Conservation (phyloP, 441 rosid species). For the Adansonia gregorii region DNA sequence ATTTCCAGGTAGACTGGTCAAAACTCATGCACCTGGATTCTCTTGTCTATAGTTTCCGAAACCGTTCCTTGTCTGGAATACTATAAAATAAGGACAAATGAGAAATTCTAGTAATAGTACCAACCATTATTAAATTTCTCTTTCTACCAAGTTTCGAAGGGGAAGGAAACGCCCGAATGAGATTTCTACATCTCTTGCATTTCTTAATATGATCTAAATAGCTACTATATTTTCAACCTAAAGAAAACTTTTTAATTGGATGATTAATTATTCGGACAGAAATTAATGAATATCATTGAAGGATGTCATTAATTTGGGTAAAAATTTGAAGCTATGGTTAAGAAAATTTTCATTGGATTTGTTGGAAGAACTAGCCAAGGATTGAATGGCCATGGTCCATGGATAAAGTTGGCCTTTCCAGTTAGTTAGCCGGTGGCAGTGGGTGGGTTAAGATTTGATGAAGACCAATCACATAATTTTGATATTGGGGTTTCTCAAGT, state of each 20-base stretch:
- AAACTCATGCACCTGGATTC: slow-evolving; percentile 24
- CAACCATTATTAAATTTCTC: background rate
- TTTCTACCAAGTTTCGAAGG: background rate
- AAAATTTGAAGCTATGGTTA: no score
- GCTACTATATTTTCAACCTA: background rate
- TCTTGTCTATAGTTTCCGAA: slow-evolving; percentile 23
- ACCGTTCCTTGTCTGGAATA: slow-evolving; percentile 15
- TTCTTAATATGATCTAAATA: background rate
- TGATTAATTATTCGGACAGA: background rate
- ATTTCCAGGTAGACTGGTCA: slow-evolving; percentile 44
- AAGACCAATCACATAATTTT: slow-evolving; percentile 5
- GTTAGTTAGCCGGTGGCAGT: background rate
- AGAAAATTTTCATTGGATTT: background rate
- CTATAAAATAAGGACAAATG: slow-evolving; percentile 14
- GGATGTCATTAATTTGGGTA: background rate
- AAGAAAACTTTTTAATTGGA: no score
- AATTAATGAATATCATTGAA: background rate
- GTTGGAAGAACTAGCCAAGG: background rate
- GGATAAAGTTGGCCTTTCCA: background rate
- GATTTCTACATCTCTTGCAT: background rate
- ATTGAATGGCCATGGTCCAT: background rate
- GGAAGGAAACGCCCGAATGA: background rate
- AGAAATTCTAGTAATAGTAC: background rate
- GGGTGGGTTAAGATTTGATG: background rate
- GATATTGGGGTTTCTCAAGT: background rate